phyloP scores from a whole-genome alignment of 2,329 filamentous ascomycete genomes.

The Juglanconis juglandina region DNA sequence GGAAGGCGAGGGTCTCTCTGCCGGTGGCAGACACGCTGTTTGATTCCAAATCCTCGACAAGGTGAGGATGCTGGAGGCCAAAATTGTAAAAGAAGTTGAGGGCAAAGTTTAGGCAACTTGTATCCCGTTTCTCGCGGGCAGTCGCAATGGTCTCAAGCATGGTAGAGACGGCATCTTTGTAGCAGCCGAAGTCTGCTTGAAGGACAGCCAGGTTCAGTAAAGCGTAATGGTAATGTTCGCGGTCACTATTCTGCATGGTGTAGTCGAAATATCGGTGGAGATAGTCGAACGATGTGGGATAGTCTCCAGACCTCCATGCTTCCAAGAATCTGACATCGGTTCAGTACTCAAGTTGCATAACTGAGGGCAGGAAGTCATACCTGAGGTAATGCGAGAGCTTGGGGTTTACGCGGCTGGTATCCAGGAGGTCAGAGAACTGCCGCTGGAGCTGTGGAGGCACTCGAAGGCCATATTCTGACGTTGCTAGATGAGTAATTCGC shows the following conservation, averaged over 20 bases:
- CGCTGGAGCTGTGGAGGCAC: conserved; percentile 70
- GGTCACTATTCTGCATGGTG: conserved; percentile 80
- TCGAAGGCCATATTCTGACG: conserved; percentile 67
- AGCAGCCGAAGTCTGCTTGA: conserved; percentile 91
- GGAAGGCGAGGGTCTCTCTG: conserved; percentile 76
- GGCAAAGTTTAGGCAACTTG: conserved; percentile 88
- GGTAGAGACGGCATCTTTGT: conserved; percentile 82
- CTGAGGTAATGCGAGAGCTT: conserved; percentile 73
- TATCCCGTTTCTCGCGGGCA: conserved; percentile 90
- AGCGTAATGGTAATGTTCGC: conserved; percentile 90
- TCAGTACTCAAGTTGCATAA: conserved; percentile 8
- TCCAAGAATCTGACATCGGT: conserved; percentile 69
- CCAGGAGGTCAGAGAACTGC: conserved; percentile 67
- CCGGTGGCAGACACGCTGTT: conserved; percentile 73
- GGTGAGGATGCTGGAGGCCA: conserved; percentile 74
- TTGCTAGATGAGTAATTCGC: conserved; percentile 15
- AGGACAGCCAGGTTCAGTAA: conserved; percentile 89
- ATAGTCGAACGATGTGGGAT: conserved; percentile 82
- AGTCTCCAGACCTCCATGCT: conserved; percentile 87
- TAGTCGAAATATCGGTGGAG: conserved; percentile 97
- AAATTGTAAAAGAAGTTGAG: conserved; percentile 96
- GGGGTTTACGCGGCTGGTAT: conserved; percentile 64
- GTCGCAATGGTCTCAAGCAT: conserved; percentile 95
- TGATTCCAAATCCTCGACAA: conserved; percentile 68
- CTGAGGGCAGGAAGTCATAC: conserved; percentile 35